Percentiles rank a stretch among this genome's conserved stretches.
Conservation (phyloP, 1,284 basidiomycete genomes). For the Polyporus tsugae region DNA sequence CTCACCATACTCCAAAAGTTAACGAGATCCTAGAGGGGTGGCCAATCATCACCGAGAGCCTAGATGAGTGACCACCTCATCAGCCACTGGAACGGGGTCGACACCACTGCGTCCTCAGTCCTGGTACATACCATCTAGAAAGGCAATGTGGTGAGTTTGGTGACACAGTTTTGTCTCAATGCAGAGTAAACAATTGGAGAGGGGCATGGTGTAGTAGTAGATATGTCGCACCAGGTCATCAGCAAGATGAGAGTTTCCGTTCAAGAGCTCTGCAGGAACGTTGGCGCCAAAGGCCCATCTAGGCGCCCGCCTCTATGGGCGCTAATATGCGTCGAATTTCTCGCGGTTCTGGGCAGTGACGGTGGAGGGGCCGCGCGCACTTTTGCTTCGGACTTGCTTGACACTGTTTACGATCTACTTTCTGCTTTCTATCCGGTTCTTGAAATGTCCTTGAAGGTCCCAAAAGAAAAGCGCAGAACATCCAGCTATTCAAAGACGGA, state of each 20-base stretch:
- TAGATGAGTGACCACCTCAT: background rate
- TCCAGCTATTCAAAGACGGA: slow-evolving; percentile 95
- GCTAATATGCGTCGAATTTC: too few relatives aligned
- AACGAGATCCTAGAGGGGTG: background rate
- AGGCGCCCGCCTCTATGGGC: too few relatives aligned
- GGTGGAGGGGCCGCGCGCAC: background rate
- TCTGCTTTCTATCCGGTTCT: background rate
- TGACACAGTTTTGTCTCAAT: too few relatives aligned
- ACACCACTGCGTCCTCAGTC: too few relatives aligned
- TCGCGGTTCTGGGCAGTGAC: too few relatives aligned
- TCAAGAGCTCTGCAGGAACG: background rate
- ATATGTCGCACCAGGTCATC: too few relatives aligned
- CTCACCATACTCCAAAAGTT: too few relatives aligned
- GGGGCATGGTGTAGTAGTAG: too few relatives aligned
- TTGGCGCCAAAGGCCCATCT: background rate
- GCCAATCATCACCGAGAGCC: background rate
- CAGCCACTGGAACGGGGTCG: too few relatives aligned
- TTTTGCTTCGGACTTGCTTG: background rate
- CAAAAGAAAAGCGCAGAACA: slow-evolving; percentile 86
- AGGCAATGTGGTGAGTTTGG: background rate
- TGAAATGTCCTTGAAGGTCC: slow-evolving; percentile 92
- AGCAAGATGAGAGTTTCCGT: too few relatives aligned
- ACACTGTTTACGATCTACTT: background rate
- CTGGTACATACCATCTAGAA: background rate
- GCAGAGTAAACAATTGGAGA: too few relatives aligned